Percentiles rank a stretch among this genome's conserved stretches.
Conservation (phyloP, 495 filamentous ascomycete genomes). For the Aeminium ludgeri region DNA sequence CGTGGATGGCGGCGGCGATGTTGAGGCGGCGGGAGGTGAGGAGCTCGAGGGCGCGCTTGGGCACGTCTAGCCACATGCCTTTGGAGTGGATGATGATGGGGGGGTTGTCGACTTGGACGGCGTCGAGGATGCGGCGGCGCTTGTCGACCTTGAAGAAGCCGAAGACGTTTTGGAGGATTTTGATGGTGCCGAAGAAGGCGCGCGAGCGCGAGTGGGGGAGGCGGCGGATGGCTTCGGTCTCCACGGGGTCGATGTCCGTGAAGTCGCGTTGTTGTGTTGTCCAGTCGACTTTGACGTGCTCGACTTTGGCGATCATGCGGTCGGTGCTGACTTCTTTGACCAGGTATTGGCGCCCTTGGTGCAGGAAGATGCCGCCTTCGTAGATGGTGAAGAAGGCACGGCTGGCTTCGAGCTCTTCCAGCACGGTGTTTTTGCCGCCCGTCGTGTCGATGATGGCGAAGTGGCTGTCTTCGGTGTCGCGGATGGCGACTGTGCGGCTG, state of each 20-base stretch:
- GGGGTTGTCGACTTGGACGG: conserved; percentile 82
- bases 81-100: conserved; percentile 70
- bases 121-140: conserved; percentile 68
- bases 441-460: conserved; percentile 88
- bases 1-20: conserved; percentile 80
- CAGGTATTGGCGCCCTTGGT: conserved; percentile 83
- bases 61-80: conserved; percentile 94
- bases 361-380: conserved; percentile 93
- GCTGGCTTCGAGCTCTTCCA: conserved; percentile 92
- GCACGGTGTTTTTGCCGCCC: conserved; percentile 59
- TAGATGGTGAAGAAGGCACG: conserved; percentile 92
- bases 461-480: conserved; percentile 81
- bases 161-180: conserved; percentile 71
- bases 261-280: conserved; percentile 84
- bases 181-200: conserved; percentile 73
- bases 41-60: conserved; percentile 59
- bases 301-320: conserved; percentile 53
- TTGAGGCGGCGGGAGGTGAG: conserved; percentile 55
- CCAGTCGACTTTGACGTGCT: conserved; percentile 85
- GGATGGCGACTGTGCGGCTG: conserved; percentile 67
- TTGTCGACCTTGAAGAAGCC: conserved; percentile 93
- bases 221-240: conserved; percentile 64
- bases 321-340: conserved; percentile 78
- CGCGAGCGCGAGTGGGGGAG: conserved; percentile 40
- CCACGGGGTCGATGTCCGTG: conserved; percentile 85